These are phyloP conservation scores for Agapanthus africanus DNA, from an alignment of 106 monocot genomes.

Conservation along the genomic window DNA sequence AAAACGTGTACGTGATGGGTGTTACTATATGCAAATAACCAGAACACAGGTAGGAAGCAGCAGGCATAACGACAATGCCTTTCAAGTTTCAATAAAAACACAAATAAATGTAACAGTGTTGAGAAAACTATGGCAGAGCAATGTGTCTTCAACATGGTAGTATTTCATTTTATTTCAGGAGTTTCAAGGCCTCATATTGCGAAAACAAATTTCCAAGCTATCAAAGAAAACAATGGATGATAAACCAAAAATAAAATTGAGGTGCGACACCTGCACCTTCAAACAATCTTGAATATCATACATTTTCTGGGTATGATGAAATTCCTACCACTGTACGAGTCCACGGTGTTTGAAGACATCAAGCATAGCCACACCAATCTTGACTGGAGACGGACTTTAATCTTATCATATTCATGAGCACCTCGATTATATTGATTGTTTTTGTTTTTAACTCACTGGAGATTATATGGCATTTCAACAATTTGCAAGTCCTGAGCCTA, in stretches of 20 bases:
- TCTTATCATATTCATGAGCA: too few relatives aligned
- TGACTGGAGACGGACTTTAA: slow-evolving; percentile 75
- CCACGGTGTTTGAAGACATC: slow-evolving; percentile 76
- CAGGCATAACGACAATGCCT: neutral
- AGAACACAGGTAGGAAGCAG: too few relatives aligned
- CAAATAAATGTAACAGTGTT: neutral
- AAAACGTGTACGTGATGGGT: too few relatives aligned
- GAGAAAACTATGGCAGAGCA: neutral
- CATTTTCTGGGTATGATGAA: neutral
- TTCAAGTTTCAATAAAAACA: neutral
- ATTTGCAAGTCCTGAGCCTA: too few relatives aligned
- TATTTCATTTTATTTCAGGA: neutral
- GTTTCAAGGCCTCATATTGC: neutral
- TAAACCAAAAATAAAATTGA: neutral
- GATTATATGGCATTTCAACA: too few relatives aligned
- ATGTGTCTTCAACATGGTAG: neutral
- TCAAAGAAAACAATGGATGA: neutral
- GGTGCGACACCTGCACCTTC: neutral
- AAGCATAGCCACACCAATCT: slow-evolving; percentile 70
- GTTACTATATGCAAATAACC: too few relatives aligned
- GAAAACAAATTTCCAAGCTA: neutral
- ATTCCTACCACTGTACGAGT: slow-evolving; percentile 37
- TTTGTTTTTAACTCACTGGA: too few relatives aligned
- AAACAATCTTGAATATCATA: neutral
- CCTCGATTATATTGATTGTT: too few relatives aligned